Base-by-base conservation (phyloP, 1,139 yeast genomes). In the Yamadazyma atmosphaerica region DNA sequence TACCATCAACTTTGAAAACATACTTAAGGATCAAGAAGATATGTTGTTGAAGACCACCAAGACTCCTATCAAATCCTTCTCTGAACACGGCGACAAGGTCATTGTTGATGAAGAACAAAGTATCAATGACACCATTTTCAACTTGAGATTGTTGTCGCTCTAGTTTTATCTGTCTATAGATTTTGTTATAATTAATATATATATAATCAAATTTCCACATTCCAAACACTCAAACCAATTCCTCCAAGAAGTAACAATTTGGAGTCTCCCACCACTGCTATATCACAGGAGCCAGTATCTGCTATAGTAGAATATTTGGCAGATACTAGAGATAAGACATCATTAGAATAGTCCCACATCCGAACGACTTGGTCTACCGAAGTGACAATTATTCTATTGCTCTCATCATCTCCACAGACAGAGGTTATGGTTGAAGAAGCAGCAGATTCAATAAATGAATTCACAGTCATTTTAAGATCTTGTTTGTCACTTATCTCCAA, bases 361-460 rank as follows among this genome's bases (percentile, higher is more conserved):
- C 84, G 72, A 1, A 86, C 68, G 5, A 81, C 70, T 59, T 92
- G 98, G 52, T 92, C 98, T 3, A 88, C 95, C 1, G 89, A 77
- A 0, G 81, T 73, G 1, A 79, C 79, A 8, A 82, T 60, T 10
- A 66, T 49, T 12, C 42, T 44, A 15, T 7, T 3, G 4, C 5
- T 14, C 4, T 16, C 21, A 1, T 45, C 29, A 1, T 35, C 40
- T 1, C 53, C 54, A 1, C 69, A 48, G 2, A 87, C 65, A 0
- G 88, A 79, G 0, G 97, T 88, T 29, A 90, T 81, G 0, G 97
- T 86, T 0, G 96, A 84, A 0, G 96, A 79, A 3, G 96, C 96
- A 0, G 95, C 96, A 25, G 64, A 60, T 11, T 65, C 67, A 2
- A 63, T 57, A 42, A 73, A 70, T 1, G 70, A 54, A 1, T 56